A percentile compares a stretch with the other conserved stretches of the same genome.
Conservation (phyloP, 2,329 filamentous ascomycete species). For the Botrytis fabae region DNA sequence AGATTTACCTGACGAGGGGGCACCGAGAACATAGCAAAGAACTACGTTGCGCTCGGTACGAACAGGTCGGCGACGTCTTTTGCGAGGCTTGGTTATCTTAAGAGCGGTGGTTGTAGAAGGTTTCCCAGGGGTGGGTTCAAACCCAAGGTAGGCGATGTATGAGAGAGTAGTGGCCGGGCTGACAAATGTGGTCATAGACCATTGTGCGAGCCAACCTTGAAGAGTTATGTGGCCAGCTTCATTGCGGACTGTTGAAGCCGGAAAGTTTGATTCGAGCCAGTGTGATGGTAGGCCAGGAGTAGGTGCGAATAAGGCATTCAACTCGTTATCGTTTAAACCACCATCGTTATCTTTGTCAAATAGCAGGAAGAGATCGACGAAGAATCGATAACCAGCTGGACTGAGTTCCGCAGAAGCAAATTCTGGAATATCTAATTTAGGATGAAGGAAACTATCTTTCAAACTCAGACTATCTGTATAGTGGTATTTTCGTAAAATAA, state of each 20-base stretch:
- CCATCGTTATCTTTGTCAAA: conserved; percentile 98
- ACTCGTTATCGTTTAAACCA: conserved; percentile 81
- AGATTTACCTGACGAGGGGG: conserved; percentile 85
- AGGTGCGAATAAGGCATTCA: conserved; percentile 84
- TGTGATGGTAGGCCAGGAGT: conserved; percentile 85
- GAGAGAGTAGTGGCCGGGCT: conserved; percentile 93
- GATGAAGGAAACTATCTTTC: conserved; percentile 86
- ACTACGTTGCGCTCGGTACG: conserved; percentile 93
- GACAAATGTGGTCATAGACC: conserved; percentile 99
- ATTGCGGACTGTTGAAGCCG: conserved; percentile 89
- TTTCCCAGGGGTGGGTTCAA: conserved; percentile 77
- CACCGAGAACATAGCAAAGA: conserved; percentile 87
- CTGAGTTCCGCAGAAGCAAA: conserved; percentile 92
- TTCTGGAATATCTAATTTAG: conserved; percentile 90
- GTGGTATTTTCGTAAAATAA: conserved; percentile 90
- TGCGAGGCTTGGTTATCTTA: conserved; percentile 89
- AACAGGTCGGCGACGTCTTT: conserved; percentile 76
- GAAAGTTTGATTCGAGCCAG: conserved; percentile 88
- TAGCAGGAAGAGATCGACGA: conserved; percentile 91
- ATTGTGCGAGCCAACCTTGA: conserved; percentile 97
- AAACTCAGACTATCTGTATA: conserved; percentile 94
- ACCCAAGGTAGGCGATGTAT: conserved; percentile 94
- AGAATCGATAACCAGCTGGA: conserved; percentile 92
- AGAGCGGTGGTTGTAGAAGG: conserved; percentile 79
- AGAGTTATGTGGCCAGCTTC: conserved; percentile 94